These are phyloP conservation scores for Starmerella sp. DNA, from an alignment of 805 yeast species.

Conservation along the genomic window DNA sequence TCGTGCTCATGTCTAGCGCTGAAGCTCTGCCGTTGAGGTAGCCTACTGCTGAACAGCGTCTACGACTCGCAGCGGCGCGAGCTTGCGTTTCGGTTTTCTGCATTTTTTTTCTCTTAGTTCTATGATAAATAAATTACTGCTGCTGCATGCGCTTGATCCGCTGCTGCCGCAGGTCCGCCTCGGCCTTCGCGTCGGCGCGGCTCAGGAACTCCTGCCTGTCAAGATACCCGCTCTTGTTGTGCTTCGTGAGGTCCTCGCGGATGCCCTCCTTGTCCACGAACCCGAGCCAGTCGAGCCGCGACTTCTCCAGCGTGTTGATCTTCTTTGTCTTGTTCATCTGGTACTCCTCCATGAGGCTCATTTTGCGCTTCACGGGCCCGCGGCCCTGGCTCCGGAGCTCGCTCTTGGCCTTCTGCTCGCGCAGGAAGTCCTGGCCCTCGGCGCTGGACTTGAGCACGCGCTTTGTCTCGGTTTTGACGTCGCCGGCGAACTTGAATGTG, in stretches of 20 bases:
- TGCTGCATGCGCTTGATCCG: slow-evolving; percentile 13
- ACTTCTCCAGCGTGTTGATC: slow-evolving; percentile 83
- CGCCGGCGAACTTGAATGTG: slow-evolving; percentile 83
- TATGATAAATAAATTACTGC: background rate
- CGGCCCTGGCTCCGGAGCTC: slow-evolving; percentile 16
- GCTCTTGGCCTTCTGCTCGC: slow-evolving; percentile 25
- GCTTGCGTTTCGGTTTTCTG: too few species aligned
- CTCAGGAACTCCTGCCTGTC: slow-evolving; percentile 83
- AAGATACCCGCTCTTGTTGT: slow-evolving; percentile 81
- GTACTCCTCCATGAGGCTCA: slow-evolving; percentile 66
- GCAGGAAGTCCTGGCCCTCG: slow-evolving; percentile 73
- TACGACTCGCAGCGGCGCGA: background rate
- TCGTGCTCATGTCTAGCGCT: too few species aligned
- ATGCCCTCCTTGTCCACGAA: slow-evolving; percentile 82
- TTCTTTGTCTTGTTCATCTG: slow-evolving; percentile 60
- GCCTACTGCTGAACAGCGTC: too few species aligned
- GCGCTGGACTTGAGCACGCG: slow-evolving; percentile 67
- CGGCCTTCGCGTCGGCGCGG: slow-evolving; percentile 54
- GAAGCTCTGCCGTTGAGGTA: too few species aligned
- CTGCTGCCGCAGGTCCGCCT: slow-evolving; percentile 31
- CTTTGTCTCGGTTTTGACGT: slow-evolving; percentile 63
- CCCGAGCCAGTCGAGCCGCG: slow-evolving; percentile 87
- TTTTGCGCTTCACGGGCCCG: slow-evolving; percentile 47
- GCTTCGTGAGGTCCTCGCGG: slow-evolving; percentile 64
- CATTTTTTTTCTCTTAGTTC: too few species aligned